Percentiles rank a stretch among this genome's conserved stretches.
phyloP scores from a whole-genome alignment of 2,329 filamentous ascomycete genomes.

The Alternaria sp. region DNA sequence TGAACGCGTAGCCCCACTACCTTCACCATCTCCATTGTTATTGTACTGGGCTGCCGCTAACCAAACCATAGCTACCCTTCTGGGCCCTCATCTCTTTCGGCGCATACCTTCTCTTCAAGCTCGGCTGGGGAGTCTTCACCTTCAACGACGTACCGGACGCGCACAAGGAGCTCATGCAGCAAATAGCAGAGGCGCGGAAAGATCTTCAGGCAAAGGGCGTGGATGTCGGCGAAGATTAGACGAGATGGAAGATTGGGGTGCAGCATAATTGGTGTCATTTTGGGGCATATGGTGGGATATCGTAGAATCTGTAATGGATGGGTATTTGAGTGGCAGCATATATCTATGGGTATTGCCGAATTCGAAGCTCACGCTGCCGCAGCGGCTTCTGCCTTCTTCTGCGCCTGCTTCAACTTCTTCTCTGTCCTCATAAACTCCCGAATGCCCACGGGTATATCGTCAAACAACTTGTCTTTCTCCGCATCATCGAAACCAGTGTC shows the following conservation, averaged over 20 bases:
- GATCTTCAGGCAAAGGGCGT: constrained; percentile 79
- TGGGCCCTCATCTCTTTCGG: constrained; percentile 92
- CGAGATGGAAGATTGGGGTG: background rate
- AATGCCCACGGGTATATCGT: constrained; percentile 86
- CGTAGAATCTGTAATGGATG: constrained; percentile 5
- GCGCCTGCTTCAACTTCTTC: constrained; percentile 83
- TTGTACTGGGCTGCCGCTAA: constrained; percentile 7
- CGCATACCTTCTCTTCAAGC: constrained; percentile 87
- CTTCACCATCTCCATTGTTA: background rate
- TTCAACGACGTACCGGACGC: constrained; percentile 96
- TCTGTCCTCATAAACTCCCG: constrained; percentile 97
- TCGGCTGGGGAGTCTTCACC: constrained; percentile 90
- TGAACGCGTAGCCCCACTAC: background rate
- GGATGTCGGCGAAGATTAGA: constrained; percentile 69
- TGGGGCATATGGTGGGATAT: background rate
- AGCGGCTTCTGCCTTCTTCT: constrained; percentile 62
- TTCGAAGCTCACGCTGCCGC: constrained; percentile 11
- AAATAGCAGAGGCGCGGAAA: constrained; percentile 78
- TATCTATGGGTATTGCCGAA: background rate
- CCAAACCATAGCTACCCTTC: constrained; percentile 75
- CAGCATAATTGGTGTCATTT: constrained; percentile 7
- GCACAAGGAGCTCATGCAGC: constrained; percentile 83
- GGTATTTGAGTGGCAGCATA: constrained; percentile 12
- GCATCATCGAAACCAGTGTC: constrained; percentile 16
- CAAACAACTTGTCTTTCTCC: constrained; percentile 72